phyloP scores from a whole-genome alignment of 2,329 filamentous ascomycete species.

The Fusarium anguioides region DNA sequence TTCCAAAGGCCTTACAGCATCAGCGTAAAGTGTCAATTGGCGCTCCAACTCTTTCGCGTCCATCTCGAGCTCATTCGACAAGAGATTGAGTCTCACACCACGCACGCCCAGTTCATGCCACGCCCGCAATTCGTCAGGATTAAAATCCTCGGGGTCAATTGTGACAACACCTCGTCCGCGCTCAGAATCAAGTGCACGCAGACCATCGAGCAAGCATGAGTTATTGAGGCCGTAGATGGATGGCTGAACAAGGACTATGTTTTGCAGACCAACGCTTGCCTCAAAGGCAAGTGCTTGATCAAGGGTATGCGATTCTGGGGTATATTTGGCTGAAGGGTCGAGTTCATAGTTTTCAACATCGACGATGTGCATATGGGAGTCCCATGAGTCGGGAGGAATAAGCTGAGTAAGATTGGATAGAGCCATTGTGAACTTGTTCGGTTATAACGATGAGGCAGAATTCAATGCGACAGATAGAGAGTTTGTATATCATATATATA shows the following conservation, averaged over 20 bases:
- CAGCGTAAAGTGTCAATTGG: conserved; percentile 60
- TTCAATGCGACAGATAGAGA: not conserved
- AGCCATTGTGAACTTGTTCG: conserved; percentile 7
- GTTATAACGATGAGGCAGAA: not conserved
- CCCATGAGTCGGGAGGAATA: conserved; percentile 64
- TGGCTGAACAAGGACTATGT: conserved; percentile 70
- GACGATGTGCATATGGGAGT: conserved; percentile 73
- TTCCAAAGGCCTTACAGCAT: conserved; percentile 59
- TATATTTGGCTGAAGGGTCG: conserved; percentile 61
- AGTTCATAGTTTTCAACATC: conserved; percentile 64
- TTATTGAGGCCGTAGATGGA: conserved; percentile 73
- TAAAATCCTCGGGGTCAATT: conserved; percentile 60
- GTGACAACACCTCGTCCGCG: conserved; percentile 66
- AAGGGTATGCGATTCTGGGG: conserved; percentile 61
- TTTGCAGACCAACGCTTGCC: conserved; percentile 60
- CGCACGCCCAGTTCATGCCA: conserved; percentile 70
- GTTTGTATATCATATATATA: not conserved
- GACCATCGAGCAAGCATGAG: conserved; percentile 65
- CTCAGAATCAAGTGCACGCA: conserved; percentile 59
- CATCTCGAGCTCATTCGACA: conserved; percentile 60
- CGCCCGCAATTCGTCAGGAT: conserved; percentile 52
- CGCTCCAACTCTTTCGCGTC: conserved; percentile 54
- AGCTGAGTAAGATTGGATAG: conserved; percentile 12
- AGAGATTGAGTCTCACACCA: conserved; percentile 69
- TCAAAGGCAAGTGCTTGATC: conserved; percentile 64